Evolutionary conservation across 495 filamentous ascomycete species (phyloP).

Genomic region (Mycothermus thermophilus): DNA sequence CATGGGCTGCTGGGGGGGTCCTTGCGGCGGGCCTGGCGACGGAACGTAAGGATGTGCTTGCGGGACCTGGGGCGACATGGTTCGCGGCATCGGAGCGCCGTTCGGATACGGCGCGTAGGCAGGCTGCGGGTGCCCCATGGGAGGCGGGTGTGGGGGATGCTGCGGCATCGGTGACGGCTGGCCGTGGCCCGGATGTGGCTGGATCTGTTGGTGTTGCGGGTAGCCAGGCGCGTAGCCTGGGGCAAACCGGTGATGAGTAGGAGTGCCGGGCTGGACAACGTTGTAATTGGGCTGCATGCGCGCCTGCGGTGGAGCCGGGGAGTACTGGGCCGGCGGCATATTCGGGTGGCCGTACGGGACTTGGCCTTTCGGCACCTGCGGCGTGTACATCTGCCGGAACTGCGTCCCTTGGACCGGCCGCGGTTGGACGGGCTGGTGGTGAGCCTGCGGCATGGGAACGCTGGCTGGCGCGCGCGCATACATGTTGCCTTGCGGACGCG

Average conservation of each 20-base stretch:
- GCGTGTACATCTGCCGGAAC: constrained; percentile 22
- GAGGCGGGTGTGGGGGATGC: constrained; percentile 19
- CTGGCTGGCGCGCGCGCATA: constrained; percentile 18
- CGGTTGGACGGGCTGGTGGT: constrained; percentile 23
- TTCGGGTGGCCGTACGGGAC: constrained; percentile 26
- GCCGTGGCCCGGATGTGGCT: constrained; percentile 18
- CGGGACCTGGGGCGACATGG: constrained; percentile 22
- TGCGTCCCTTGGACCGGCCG: too few relatives aligned
- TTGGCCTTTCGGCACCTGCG: constrained; percentile 24
- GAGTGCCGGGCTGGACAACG: constrained; percentile 18
- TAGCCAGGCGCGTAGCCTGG: constrained; percentile 17
- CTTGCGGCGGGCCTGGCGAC: constrained; percentile 18
- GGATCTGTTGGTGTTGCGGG: constrained; percentile 17
- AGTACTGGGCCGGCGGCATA: constrained; percentile 24
- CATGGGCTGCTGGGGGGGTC: not conserved
- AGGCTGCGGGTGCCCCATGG: constrained; percentile 13
- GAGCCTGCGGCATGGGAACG: constrained; percentile 19
- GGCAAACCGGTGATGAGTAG: constrained; percentile 17
- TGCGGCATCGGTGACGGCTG: constrained; percentile 13
- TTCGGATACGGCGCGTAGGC: constrained; percentile 19
- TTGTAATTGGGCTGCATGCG: constrained; percentile 17
- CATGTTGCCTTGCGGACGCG: constrained; percentile 21
- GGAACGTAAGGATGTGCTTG: constrained; percentile 18
- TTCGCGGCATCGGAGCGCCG: constrained; percentile 20
- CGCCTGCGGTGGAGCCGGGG: constrained; percentile 11